A percentile compares a stretch with the other conserved stretches of the same genome.
Evolutionary conservation across 2,329 filamentous ascomycete species (phyloP).

Genomic region (Fusarium abutilonis): DNA sequence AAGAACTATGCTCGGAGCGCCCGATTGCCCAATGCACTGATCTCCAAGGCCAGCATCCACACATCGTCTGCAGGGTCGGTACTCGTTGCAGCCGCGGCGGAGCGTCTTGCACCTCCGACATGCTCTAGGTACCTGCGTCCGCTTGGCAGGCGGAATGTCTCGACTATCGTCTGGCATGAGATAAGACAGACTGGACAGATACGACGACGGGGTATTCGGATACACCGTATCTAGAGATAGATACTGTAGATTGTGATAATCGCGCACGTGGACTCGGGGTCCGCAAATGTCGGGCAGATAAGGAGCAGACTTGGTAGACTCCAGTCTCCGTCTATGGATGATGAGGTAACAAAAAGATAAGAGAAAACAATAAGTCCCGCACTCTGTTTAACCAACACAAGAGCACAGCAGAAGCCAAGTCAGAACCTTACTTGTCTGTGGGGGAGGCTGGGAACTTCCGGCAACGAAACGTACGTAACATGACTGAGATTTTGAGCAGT

Average conservation of each 20-base stretch:
- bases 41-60: constrained; percentile 54
- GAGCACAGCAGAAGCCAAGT: not conserved
- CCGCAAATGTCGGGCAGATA: constrained; percentile 3
- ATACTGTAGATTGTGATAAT: constrained; percentile 23
- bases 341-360: constrained; percentile 31
- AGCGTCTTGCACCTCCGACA: constrained; percentile 56
- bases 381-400: not conserved
- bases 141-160: constrained; percentile 44
- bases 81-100: constrained; percentile 57
- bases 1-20: constrained; percentile 5
- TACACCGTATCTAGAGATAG: not conserved
- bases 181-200: constrained; percentile 1
- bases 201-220: not conserved
- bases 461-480: not conserved
- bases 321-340: constrained; percentile 1
- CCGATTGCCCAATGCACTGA: constrained; percentile 49
- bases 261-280: constrained; percentile 19
- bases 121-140: constrained; percentile 56
- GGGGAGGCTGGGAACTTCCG: constrained; percentile 14
- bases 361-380: constrained; percentile 13
- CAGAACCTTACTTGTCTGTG: not conserved
- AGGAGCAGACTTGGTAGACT: constrained; percentile 7
- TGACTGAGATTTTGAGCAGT: not conserved
- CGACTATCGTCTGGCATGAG: constrained; percentile 24
- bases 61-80: constrained; percentile 56